A percentile compares a stretch with the other conserved stretches of the same genome.
Conservation (phyloP, 2,329 filamentous ascomycete species). For the Paraconiothyrium brasiliense region DNA sequence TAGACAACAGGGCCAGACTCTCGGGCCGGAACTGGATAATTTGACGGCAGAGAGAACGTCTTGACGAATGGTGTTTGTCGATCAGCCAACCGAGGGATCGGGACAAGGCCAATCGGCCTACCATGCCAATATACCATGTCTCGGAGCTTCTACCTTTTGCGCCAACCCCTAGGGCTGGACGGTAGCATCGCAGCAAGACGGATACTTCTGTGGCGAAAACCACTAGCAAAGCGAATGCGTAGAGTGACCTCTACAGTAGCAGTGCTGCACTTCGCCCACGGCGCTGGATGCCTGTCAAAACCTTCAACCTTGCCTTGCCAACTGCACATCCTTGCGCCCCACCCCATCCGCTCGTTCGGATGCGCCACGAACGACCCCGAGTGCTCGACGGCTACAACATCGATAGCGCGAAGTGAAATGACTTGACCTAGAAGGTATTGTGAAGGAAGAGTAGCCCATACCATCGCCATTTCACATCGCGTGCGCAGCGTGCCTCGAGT, state of each 20-base stretch:
- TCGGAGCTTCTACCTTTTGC: slow-evolving; percentile 29
- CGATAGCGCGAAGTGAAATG: not conserved
- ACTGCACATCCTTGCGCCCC: slow-evolving; percentile 6
- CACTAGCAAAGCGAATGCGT: not conserved
- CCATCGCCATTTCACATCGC: not conserved
- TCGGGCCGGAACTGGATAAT: slow-evolving; percentile 32
- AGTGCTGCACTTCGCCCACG: not conserved
- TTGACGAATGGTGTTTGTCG: slow-evolving; percentile 34
- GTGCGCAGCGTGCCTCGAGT: not conserved
- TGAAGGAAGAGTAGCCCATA: not conserved
- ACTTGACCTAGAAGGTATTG: not conserved
- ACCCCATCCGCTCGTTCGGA: not conserved
- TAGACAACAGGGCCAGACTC: slow-evolving; percentile 22
- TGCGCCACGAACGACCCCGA: slow-evolving; percentile 6
- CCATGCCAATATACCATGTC: slow-evolving; percentile 25
- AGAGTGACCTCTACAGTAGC: not conserved
- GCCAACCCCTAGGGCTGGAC: slow-evolving; percentile 3
- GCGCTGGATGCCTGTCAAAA: slow-evolving; percentile 6
- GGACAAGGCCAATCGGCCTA: slow-evolving; percentile 31
- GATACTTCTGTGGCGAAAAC: slow-evolving; percentile 1
- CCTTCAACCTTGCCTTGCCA: not conserved
- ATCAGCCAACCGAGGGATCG: slow-evolving; percentile 41
- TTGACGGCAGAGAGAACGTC: slow-evolving; percentile 26
- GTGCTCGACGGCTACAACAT: not conserved
- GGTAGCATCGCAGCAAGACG: slow-evolving; percentile 3